Evolutionary conservation across 805 yeast genomes (phyloP).

Genomic region (Sugiyamaella smithiae): DNA sequence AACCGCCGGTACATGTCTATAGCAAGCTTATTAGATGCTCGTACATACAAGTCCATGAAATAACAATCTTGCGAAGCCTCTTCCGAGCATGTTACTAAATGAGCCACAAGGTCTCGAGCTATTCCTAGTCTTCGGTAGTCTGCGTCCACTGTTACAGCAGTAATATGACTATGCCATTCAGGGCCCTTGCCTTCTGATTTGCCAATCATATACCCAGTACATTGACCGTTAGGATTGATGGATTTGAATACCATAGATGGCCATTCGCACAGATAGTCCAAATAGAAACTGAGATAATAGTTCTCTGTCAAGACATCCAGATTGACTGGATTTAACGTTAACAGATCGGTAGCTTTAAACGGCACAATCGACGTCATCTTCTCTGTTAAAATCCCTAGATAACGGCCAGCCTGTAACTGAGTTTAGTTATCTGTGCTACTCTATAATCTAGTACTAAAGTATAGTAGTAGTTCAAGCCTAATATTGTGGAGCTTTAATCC

Average conservation of each 20-base stretch:
- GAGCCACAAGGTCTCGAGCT: conserved; percentile 74
- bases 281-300: conserved; percentile 78
- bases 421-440: neutral
- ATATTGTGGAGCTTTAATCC: too few relatives aligned
- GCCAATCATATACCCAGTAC: conserved; percentile 70
- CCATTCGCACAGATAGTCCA: conserved; percentile 81
- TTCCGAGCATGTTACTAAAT: conserved; percentile 70
- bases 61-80: conserved; percentile 75
- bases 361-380: conserved; percentile 85
- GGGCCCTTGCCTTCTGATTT: conserved; percentile 82
- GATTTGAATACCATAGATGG: conserved; percentile 86
- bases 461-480: too few relatives aligned
- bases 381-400: neutral
- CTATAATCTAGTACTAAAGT: neutral
- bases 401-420: neutral
- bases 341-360: conserved; percentile 81
- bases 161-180: conserved; percentile 96
- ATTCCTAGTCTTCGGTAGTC: conserved; percentile 81
- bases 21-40: conserved; percentile 79
- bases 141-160: conserved; percentile 89
- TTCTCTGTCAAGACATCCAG: conserved; percentile 90
- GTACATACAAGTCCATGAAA: conserved; percentile 88
- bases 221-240: conserved; percentile 37
- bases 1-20: conserved; percentile 77
- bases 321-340: conserved; percentile 69